Base-by-base conservation (phyloP, 148 eudicot species). In the Persicaria maculosa region DNA sequence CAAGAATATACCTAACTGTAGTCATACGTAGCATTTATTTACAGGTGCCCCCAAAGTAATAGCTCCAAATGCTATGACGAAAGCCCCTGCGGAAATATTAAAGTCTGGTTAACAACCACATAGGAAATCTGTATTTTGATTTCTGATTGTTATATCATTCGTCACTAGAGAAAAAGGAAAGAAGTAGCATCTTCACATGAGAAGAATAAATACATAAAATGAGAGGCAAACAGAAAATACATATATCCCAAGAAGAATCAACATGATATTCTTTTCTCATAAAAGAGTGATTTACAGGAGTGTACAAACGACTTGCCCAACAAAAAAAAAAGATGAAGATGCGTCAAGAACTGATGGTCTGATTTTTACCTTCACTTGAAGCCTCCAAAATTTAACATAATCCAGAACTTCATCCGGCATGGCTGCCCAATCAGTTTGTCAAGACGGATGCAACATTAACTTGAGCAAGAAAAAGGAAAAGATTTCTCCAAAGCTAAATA, bases 31-130 rank as follows among this genome's bases (percentile, higher is more conserved):
- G 79, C n/a, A n/a, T n/a, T n/a, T 79, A 70, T 92, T 87, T 74
- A 92, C 87, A 79, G 98, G 98, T 68, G 96, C 92, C 68, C 97
- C 98, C 88, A 94, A 87, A 71, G 88, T 85, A 79, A 90, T 84
- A 80, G 97, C 98, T 82, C 89, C 93, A 47, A 90, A 77, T 67
- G 88, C 91, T 77, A 86, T 84, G 73, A 83, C 79, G 74, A 88
- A 62, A 52, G 92, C 96, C 65, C 97, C 97, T 94, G 78, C 40
- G 11, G 70, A 22, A n/a, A 65, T 12, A 65, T 65, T 8, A 65
- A 65, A 65, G 46, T 14, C 12, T n/a, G 15, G 6, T 62, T 10
- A 62, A 65, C 1, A 65, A 65, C 40, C 46, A 40, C 70, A 65
- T 65, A 65, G 46, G 14, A 22, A 36, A 5, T 40, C 22, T 59